Conservation (phyloP, 78 protist species). For the Creolimax fragrantissima region DNA sequence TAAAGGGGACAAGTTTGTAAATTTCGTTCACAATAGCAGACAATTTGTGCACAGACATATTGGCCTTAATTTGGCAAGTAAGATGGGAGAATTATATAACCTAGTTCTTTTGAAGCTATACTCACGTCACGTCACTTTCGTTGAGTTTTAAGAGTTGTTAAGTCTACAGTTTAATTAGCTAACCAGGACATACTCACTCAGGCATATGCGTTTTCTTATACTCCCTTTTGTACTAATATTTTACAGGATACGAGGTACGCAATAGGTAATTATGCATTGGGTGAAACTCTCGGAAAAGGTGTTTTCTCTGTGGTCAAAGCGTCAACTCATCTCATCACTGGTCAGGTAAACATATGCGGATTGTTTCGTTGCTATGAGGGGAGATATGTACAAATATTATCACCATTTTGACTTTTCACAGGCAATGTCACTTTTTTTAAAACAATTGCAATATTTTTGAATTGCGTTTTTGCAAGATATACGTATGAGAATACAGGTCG, state of each 20-base stretch:
- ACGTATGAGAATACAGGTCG: no score
- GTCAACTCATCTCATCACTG: background rate
- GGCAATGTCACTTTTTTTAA: no score
- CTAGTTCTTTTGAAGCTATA: no score
- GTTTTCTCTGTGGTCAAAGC: constrained; percentile 8
- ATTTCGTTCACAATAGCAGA: no score
- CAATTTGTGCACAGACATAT: no score
- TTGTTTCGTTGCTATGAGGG: background rate
- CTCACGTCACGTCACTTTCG: no score
- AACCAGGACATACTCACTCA: background rate
- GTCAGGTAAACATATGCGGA: background rate
- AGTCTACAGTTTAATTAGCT: background rate
- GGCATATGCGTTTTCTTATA: background rate
- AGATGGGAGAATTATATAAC: no score
- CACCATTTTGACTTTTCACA: background rate
- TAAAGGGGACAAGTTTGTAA: no score
- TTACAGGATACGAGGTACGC: background rate
- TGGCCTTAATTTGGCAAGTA: no score
- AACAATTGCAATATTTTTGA: background rate
- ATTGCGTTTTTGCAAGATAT: no score
- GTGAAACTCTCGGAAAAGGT: constrained; percentile 10
- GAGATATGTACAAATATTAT: background rate
- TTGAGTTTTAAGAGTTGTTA: no score
- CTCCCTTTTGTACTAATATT: background rate
- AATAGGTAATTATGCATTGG: constrained; percentile 16